A percentile compares a stretch with the other conserved stretches of the same genome.
Evolutionary conservation across 768 basidiomycete species (phyloP).

Genomic region (Boletus fagicola): DNA sequence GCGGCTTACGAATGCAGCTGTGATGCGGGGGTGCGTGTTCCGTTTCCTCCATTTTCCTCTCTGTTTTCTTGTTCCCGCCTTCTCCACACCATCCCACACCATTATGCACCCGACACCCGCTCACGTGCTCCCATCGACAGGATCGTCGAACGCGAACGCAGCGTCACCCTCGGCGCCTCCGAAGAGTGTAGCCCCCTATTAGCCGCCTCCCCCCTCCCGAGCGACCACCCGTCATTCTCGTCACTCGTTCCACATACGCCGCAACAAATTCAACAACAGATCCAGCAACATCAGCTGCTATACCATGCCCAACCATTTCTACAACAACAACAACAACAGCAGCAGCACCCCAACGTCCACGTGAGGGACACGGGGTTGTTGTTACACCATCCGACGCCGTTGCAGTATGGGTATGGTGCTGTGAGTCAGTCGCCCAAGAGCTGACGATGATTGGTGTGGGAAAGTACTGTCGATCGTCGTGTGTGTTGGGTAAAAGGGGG

Average conservation of each 20-base stretch:
- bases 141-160: conserved; percentile 55
- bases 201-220: conserved; percentile 7
- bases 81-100: neutral
- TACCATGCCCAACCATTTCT: neutral
- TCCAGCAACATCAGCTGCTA: conserved; percentile 17
- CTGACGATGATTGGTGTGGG: conserved; percentile 5
- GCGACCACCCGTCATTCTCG: conserved; percentile 11
- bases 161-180: conserved; percentile 26
- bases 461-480: no score
- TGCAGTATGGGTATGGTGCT: conserved; percentile 25
- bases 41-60: neutral
- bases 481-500: no score
- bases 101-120: neutral
- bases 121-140: conserved; percentile 25
- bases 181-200: conserved; percentile 40
- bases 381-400: conserved; percentile 6
- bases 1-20: conserved; percentile 65
- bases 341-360: neutral
- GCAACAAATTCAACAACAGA: conserved; percentile 18
- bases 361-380: conserved; percentile 5
- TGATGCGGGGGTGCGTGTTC: conserved; percentile 68
- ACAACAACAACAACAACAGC: conserved; percentile 2
- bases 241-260: conserved; percentile 13
- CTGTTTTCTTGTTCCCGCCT: neutral
- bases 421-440: conserved; percentile 11